These are phyloP conservation scores for Torrubiella hemipterigena DNA, from an alignment of 2,329 filamentous ascomycete species.

Conservation along the genomic window DNA sequence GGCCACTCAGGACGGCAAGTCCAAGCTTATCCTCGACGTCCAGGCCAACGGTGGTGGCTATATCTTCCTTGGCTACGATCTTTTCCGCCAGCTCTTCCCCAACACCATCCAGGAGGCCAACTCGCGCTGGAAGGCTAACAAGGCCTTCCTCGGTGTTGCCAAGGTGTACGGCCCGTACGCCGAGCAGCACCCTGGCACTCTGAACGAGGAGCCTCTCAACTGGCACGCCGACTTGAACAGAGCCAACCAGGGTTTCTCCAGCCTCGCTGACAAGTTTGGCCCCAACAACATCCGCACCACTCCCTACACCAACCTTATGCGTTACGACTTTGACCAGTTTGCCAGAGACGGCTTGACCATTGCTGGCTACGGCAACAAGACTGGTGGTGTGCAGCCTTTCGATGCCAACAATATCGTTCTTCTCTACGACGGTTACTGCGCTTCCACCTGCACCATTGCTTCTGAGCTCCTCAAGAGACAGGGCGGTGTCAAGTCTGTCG, in stretches of 20 bases:
- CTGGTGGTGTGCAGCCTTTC: slow-evolving; percentile 35
- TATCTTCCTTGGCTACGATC: slow-evolving; percentile 47
- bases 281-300: slow-evolving; percentile 32
- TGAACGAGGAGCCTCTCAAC: slow-evolving; percentile 29
- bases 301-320: slow-evolving; percentile 38
- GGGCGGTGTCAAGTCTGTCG: slow-evolving; percentile 37
- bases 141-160: slow-evolving; percentile 31
- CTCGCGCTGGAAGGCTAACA: slow-evolving; percentile 25
- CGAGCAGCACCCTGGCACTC: slow-evolving; percentile 34
- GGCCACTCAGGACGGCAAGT: slow-evolving; percentile 36
- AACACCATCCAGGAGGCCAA: slow-evolving; percentile 24
- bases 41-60: slow-evolving; percentile 46
- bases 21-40: slow-evolving; percentile 47
- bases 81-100: slow-evolving; percentile 44
- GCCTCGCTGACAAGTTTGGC: slow-evolving; percentile 31
- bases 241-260: slow-evolving; percentile 35
- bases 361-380: slow-evolving; percentile 30
- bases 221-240: slow-evolving; percentile 37
- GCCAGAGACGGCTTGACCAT: slow-evolving; percentile 30
- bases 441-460: slow-evolving; percentile 45
- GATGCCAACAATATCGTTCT: slow-evolving; percentile 44
- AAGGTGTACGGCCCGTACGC: slow-evolving; percentile 29
- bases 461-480: slow-evolving; percentile 40
- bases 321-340: slow-evolving; percentile 39
- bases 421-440: slow-evolving; percentile 47